Evolutionary conservation across 202 grass and related monocot genomes (phyloP).

Genomic region (Alloteropsis angusta): DNA sequence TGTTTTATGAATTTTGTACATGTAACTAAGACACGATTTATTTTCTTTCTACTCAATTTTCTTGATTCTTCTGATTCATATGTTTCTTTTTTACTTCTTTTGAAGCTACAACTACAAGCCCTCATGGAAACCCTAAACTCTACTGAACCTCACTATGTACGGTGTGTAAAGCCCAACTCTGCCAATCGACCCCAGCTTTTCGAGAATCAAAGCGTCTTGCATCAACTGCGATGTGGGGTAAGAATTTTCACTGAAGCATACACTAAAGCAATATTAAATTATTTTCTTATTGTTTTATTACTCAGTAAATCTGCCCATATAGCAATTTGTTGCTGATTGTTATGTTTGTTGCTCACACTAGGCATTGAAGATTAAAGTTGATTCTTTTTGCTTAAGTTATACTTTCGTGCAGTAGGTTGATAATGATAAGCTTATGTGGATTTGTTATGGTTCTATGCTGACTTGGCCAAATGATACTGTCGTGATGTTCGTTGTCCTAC

Average conservation of each 20-base stretch:
- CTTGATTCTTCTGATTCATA: not conserved
- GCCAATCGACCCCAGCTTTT: slow-evolving; percentile 84
- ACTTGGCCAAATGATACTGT: not conserved
- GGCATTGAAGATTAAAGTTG: not conserved
- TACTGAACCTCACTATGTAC: slow-evolving; percentile 94
- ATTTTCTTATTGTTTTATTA: slow-evolving; percentile 3
- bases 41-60: not conserved
- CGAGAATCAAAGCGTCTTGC: slow-evolving; percentile 95
- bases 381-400: slow-evolving; percentile 8
- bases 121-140: slow-evolving; percentile 94
- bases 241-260: slow-evolving; percentile 33
- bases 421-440: not conserved
- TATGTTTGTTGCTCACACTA: not conserved
- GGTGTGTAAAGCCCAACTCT: slow-evolving; percentile 96
- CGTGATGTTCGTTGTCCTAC: not conserved
- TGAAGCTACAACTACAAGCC: slow-evolving; percentile 93
- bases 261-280: not conserved
- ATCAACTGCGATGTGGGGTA: slow-evolving; percentile 97
- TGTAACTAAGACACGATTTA: not conserved
- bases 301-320: not conserved
- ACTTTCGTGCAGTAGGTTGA: not conserved
- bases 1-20: no score
- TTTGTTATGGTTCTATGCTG: not conserved
- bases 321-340: not conserved
- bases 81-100: slow-evolving; percentile 1